Conservation (phyloP, 2,329 filamentous ascomycete species). For the Lasiodiplodia hormozganensis region DNA sequence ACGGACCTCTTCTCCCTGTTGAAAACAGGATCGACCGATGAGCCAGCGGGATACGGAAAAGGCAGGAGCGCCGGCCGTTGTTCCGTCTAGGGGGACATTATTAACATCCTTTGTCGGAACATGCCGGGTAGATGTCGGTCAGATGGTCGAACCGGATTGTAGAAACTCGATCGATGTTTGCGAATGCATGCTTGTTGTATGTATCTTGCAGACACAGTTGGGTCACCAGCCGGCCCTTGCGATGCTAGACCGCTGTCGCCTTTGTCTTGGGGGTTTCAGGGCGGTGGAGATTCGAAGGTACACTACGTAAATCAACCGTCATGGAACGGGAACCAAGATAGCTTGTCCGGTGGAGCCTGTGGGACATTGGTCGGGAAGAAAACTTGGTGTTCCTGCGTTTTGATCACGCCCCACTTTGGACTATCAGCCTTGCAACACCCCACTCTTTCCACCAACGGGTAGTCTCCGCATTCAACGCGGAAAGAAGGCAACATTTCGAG, state of each 20-base stretch:
- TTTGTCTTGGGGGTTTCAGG: background rate
- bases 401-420: background rate
- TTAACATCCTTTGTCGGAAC: background rate
- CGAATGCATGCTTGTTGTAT: background rate
- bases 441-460: background rate
- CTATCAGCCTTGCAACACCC: slow-evolving; percentile 7
- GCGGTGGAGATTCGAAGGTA: background rate
- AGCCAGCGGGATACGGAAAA: background rate
- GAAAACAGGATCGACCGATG: background rate
- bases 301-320: slow-evolving; percentile 4
- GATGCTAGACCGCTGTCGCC: background rate
- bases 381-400: slow-evolving; percentile 20
- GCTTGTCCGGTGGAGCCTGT: slow-evolving; percentile 15
- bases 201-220: background rate
- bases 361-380: background rate
- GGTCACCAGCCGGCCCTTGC: background rate
- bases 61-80: background rate
- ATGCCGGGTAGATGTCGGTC: background rate
- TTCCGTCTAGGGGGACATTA: background rate
- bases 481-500: background rate
- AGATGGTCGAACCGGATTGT: background rate
- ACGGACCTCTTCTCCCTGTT: background rate
- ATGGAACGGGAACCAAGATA: background rate
- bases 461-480: background rate
- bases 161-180: background rate